Conservation (phyloP, 371 early-diverging fungal genomes). For the Chytridium lagenaria region DNA sequence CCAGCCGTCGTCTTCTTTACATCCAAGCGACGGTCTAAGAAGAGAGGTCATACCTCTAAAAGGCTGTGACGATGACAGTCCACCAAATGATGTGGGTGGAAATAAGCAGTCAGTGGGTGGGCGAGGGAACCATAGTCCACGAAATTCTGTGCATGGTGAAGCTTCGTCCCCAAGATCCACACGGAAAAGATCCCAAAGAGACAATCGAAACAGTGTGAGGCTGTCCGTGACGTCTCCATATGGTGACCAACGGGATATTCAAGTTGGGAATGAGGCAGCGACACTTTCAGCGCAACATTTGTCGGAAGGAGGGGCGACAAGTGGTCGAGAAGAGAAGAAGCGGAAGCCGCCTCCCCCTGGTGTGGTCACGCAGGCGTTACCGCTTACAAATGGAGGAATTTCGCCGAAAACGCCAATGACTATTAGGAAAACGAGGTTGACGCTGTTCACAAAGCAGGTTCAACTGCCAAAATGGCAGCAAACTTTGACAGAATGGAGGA, state of each 20-base stretch:
- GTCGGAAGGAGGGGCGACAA: background rate
- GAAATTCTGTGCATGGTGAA: too few relatives aligned
- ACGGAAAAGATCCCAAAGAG: background rate
- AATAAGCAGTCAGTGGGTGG: background rate
- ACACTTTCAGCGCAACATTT: background rate
- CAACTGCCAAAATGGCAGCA: constrained; percentile 25
- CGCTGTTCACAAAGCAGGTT: constrained; percentile 33
- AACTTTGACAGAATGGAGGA: constrained; percentile 25
- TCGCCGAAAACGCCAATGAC: constrained; percentile 7
- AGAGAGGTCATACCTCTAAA: constrained; percentile 14
- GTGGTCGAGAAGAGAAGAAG: background rate
- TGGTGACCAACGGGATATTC: background rate
- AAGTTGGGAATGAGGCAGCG: background rate
- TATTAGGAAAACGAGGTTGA: constrained; percentile 10
- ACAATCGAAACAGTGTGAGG: background rate
- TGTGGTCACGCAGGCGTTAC: background rate
- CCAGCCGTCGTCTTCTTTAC: background rate
- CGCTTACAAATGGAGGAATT: too few relatives aligned
- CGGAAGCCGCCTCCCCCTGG: background rate
- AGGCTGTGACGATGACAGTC: constrained; percentile 1
- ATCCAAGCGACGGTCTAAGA: background rate
- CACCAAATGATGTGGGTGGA: background rate
- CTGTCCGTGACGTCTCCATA: background rate
- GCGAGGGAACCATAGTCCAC: background rate
- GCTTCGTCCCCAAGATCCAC: background rate